These are phyloP conservation scores for Echium plantagineum DNA, from an alignment of 257 asterid genomes.

Conservation along the genomic window DNA sequence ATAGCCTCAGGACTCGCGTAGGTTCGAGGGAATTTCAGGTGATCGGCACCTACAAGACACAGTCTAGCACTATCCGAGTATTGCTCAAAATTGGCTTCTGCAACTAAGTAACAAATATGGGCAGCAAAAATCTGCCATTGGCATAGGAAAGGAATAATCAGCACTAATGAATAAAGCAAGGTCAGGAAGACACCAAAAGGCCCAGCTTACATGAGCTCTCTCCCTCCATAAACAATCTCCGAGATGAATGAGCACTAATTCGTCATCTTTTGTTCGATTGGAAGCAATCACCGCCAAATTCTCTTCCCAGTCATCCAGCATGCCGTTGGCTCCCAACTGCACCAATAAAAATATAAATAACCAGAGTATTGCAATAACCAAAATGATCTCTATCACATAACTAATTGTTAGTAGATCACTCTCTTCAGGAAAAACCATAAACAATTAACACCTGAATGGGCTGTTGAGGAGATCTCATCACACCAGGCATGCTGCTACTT, in stretches of 20 bases:
- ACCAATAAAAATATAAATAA: not conserved
- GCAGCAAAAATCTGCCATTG: constrained; percentile 67
- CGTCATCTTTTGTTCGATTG: constrained; percentile 91
- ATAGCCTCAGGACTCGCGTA: constrained; percentile 94
- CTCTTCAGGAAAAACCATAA: not conserved
- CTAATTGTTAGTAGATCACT: no score
- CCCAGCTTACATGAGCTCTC: constrained; percentile 70
- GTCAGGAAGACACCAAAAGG: not conserved
- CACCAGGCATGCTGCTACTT: constrained; percentile 32
- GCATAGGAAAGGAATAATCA: not conserved
- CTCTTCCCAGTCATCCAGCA: constrained; percentile 96
- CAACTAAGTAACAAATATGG: constrained; percentile 89
- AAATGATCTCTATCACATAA: no score
- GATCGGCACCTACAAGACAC: constrained; percentile 97
- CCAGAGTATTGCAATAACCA: not conserved
- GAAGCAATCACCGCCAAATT: constrained; percentile 93
- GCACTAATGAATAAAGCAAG: constrained; percentile 5
- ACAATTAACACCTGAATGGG: constrained; percentile 49
- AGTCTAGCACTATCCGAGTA: constrained; percentile 81
- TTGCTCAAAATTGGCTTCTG: constrained; percentile 82
- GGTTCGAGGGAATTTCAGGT: constrained; percentile 81
- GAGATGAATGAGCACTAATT: constrained; percentile 87
- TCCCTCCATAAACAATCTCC: constrained; percentile 98
- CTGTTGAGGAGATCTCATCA: constrained; percentile 44
- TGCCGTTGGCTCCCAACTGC: constrained; percentile 57